Conservation (phyloP, 2,329 filamentous ascomycete genomes). For the Fusarium temperatum region DNA sequence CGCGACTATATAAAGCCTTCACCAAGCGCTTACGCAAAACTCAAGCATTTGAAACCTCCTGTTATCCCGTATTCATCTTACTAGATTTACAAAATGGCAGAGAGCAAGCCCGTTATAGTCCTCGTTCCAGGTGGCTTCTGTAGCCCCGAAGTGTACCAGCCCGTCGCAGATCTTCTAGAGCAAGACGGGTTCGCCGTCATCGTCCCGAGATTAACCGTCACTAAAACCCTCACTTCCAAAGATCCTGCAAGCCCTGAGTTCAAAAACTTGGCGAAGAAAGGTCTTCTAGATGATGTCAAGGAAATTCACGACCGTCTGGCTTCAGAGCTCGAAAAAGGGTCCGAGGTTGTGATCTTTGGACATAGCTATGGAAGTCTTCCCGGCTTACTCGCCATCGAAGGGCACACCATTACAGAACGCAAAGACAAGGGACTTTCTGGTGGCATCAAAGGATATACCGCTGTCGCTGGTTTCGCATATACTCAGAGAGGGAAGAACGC, state of each 20-base stretch:
- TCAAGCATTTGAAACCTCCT: rapidly evolving
- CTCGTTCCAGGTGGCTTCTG: not conserved
- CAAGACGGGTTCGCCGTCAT: not conserved
- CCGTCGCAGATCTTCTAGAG: not conserved
- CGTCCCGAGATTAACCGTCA: not conserved
- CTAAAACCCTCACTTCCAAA: not conserved
- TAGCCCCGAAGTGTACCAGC: not conserved
- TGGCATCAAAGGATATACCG: not conserved
- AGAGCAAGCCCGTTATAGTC: not conserved
- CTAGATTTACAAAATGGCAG: not conserved
- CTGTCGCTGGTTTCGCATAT: not conserved
- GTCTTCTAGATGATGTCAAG: not conserved
- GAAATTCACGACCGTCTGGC: not conserved
- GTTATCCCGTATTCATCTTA: rapidly evolving
- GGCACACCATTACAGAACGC: rapidly evolving
- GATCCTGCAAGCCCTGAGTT: rapidly evolving
- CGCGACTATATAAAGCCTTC: not conserved
- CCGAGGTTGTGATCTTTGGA: not conserved
- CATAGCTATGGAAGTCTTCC: conserved; percentile 10
- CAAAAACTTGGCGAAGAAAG: not conserved
- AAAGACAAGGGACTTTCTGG: not conserved
- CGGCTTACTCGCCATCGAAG: not conserved
- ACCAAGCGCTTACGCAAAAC: rapidly evolving
- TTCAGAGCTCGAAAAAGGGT: not conserved
- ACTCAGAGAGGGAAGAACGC: not conserved